phyloP scores from a whole-genome alignment of 164 flowering plant genomes.

The Umbellularia californica region DNA sequence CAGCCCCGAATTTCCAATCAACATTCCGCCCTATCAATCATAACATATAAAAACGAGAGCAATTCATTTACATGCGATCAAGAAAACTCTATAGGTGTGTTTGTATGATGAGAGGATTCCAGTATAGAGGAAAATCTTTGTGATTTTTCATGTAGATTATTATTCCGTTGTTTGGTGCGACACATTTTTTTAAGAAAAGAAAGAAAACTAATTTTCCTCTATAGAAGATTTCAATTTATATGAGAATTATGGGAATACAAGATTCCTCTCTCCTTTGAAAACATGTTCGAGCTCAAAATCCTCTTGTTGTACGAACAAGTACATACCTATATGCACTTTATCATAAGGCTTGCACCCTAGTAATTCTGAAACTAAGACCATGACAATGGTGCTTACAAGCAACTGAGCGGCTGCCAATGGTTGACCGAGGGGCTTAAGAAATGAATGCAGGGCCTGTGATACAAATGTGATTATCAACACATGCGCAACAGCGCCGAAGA shows the following conservation, averaged over 20 bases:
- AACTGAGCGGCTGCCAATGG: constrained; percentile 62
- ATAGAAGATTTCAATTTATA: too few species aligned
- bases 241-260: too few species aligned
- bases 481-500: background rate
- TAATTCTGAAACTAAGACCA: background rate
- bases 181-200: background rate
- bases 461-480: constrained; percentile 15
- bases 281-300: too few species aligned
- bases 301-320: too few species aligned
- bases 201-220: background rate
- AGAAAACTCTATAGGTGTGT: too few species aligned
- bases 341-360: too few species aligned
- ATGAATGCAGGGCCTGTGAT: constrained; percentile 49
- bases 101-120: too few species aligned
- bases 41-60: background rate
- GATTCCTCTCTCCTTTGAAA: too few species aligned
- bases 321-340: too few species aligned
- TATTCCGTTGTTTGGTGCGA: too few species aligned
- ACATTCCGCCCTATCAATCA: constrained; percentile 55
- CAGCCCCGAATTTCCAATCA: constrained; percentile 49
- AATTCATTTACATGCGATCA: too few species aligned
- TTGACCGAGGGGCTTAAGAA: constrained; percentile 52
- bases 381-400: constrained; percentile 35
- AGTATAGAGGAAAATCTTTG: background rate
- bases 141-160: too few species aligned